Base-by-base conservation (phyloP, 106 monocot species). In the Alisma plantagoaquatica region DNA sequence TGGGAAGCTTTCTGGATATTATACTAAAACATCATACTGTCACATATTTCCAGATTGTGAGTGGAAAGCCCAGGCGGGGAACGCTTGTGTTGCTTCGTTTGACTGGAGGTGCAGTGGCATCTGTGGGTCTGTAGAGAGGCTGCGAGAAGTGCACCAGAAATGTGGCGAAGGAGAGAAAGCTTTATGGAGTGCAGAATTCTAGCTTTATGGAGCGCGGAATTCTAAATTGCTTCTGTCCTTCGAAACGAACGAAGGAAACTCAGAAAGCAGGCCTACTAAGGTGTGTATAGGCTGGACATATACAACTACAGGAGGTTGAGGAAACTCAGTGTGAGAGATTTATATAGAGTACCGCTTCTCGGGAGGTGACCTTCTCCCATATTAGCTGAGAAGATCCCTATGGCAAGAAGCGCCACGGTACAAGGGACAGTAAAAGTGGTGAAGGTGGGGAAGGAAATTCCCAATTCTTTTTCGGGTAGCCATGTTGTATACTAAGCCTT, bases 101-200 rank as follows among this genome's bases (percentile, higher is more conserved):
- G 75, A 75, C 30, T 75, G 75, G 75, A 70, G 47, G 38, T 75
- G 75, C 54, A 75, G 75, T 55, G 75, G 75, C 20, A 70, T 75
- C 17, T 75, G 75, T 59, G 64, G 48, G 21, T 75, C 75, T 22
- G 75, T 65, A n/a, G 75, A 75, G 17, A 64, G 69, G 49, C 64
- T 75, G 29, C 64, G 59, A 47, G 75, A 65, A 35, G 64, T 75
- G 16, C 75, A 75, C 31, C 57, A 51, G 22, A 63, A 70, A 8
- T 75, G 75, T 44, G 75, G 75, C 2, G 75, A 75, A 70, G 70
- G 64, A 15, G 75, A 75, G 54, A 65, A 64, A 48, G 60, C 59
- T 51, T 26, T 75, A 2, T 75, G 70, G 70, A 65, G 46, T 54
- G 59, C 69, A 31, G 63, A 30, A 21, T 70, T 70, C 60, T 73